Evolutionary conservation across 2,329 filamentous ascomycete genomes (phyloP).

Genomic region (Verticillium nonalfalfae): DNA sequence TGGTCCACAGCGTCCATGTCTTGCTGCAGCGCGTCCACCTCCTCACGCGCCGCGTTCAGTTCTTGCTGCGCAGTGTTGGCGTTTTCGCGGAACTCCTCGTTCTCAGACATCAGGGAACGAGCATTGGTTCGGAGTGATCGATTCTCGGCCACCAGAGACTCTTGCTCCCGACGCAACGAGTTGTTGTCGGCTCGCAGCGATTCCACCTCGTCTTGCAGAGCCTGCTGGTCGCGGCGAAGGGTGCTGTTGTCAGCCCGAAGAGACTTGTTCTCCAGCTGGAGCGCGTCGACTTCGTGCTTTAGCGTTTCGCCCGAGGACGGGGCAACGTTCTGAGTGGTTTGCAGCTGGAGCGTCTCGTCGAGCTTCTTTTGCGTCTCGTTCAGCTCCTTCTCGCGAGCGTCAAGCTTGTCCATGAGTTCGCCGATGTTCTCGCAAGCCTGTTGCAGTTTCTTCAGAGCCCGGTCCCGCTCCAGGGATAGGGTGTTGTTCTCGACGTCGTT

Average conservation of each 20-base stretch:
- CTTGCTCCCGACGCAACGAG: constrained; percentile 32
- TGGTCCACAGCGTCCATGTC: constrained; percentile 30
- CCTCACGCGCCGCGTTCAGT: constrained; percentile 30
- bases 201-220: constrained; percentile 30
- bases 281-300: constrained; percentile 14
- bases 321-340: constrained; percentile 18
- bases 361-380: constrained; percentile 34
- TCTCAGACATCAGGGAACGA: constrained; percentile 33
- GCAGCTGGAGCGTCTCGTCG: constrained; percentile 31
- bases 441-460: constrained; percentile 55
- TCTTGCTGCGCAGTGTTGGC: constrained; percentile 33
- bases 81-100: constrained; percentile 34
- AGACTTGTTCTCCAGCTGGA: constrained; percentile 32
- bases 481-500: constrained; percentile 58
- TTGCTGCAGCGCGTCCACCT: constrained; percentile 31
- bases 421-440: constrained; percentile 54
- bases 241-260: constrained; percentile 33
- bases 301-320: not conserved
- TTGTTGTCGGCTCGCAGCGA: constrained; percentile 35
- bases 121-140: constrained; percentile 35
- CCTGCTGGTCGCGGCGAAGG: constrained; percentile 25
- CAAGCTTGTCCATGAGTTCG: constrained; percentile 36
- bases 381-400: constrained; percentile 32
- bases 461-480: constrained; percentile 57
- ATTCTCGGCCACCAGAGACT: constrained; percentile 36